Conservation (phyloP, 2,329 filamentous ascomycete species). For the Alternaria panax region DNA sequence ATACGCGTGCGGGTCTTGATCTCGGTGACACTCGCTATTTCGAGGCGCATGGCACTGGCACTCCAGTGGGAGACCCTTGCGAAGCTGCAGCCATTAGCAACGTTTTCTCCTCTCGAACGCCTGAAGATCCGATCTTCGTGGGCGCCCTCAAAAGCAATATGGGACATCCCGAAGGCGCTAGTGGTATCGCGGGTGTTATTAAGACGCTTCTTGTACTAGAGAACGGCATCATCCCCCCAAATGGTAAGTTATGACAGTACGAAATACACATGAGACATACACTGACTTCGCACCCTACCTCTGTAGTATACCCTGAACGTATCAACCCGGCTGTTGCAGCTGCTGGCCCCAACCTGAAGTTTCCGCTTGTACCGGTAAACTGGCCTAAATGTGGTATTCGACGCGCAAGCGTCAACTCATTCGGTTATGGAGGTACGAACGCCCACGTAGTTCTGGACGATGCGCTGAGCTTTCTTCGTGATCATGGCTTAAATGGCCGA, state of each 20-base stretch:
- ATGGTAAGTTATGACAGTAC: too few relatives aligned
- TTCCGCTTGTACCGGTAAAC: conserved; percentile 8
- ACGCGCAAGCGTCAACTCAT: conserved; percentile 36
- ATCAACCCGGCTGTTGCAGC: conserved; percentile 35
- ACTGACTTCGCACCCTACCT: too few relatives aligned
- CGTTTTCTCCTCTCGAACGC: conserved; percentile 25
- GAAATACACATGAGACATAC: too few relatives aligned
- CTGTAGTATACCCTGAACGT: conserved; percentile 23
- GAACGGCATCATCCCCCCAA: conserved; percentile 29
- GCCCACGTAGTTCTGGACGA: conserved; percentile 30
- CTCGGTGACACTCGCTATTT: conserved; percentile 32
- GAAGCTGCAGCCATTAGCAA: conserved; percentile 27
- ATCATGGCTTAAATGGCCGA: not conserved
- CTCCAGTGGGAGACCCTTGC: conserved; percentile 52
- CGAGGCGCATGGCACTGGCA: conserved; percentile 57
- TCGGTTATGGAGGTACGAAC: conserved; percentile 38
- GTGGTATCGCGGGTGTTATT: conserved; percentile 48
- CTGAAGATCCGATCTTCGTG: conserved; percentile 13
- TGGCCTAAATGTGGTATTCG: conserved; percentile 23
- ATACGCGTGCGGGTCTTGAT: conserved; percentile 47
- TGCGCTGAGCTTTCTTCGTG: conserved; percentile 10
- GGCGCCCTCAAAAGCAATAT: conserved; percentile 39
- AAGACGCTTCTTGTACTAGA: conserved; percentile 52
- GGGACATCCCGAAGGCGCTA: conserved; percentile 52
- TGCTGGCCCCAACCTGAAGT: conserved; percentile 16